These are phyloP conservation scores for Amanita jacksonii DNA, from an alignment of 768 basidiomycete species.

Conservation along the genomic window DNA sequence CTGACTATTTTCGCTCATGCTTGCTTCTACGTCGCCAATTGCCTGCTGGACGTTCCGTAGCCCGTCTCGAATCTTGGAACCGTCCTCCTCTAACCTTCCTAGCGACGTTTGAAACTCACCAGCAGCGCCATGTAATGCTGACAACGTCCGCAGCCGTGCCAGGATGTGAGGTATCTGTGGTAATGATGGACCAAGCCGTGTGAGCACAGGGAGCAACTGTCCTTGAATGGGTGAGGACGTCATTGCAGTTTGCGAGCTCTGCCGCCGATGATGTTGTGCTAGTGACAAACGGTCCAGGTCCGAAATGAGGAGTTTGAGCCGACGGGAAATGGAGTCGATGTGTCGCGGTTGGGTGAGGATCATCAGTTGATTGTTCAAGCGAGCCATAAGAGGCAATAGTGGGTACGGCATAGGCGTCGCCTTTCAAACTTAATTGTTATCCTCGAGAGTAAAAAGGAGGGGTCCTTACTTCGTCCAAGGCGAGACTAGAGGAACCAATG, in stretches of 20 bases:
- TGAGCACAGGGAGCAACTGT: constrained; percentile 57
- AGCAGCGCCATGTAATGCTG: constrained; percentile 73
- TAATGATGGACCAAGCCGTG: constrained; percentile 60
- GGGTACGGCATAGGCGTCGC: constrained; percentile 67
- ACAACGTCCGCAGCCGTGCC: constrained; percentile 77
- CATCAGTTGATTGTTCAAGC: constrained; percentile 77
- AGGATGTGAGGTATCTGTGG: constrained; percentile 88
- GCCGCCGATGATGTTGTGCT: constrained; percentile 37
- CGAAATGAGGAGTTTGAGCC: constrained; percentile 84
- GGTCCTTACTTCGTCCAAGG: constrained; percentile 68
- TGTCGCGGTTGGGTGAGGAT: constrained; percentile 93
- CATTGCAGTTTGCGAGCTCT: constrained; percentile 30
- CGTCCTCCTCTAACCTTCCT: constrained; percentile 59
- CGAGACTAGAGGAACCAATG: constrained; percentile 72
- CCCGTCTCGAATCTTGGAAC: constrained; percentile 50
- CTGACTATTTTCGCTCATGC: constrained; percentile 61
- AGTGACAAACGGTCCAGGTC: constrained; percentile 81
- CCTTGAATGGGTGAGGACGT: constrained; percentile 33
- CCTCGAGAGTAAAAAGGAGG: too few species aligned
- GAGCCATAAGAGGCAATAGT: constrained; percentile 70
- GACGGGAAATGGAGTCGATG: constrained; percentile 89
- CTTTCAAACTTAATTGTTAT: constrained; percentile 28
- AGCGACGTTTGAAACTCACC: constrained; percentile 67
- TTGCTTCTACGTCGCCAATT: constrained; percentile 62
- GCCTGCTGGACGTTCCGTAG: constrained; percentile 63